A percentile compares a stretch with the other conserved stretches of the same genome.
Evolutionary conservation across 768 basidiomycete species (phyloP).

Genomic region (Boletus sp.): DNA sequence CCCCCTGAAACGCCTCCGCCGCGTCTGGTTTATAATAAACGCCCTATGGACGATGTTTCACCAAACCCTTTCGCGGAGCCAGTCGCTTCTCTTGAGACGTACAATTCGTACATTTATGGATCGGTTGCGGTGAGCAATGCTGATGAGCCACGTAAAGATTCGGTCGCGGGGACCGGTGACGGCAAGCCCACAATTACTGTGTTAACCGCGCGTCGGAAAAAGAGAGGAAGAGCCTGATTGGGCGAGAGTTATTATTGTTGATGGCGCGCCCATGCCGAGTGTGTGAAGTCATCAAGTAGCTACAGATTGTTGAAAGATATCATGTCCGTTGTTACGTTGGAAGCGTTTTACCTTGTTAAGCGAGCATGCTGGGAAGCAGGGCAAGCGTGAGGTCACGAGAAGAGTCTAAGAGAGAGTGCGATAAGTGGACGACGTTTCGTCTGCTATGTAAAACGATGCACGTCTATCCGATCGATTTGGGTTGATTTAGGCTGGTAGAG

Average conservation of each 20-base stretch:
- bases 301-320: constrained; percentile 2
- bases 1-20: constrained; percentile 54
- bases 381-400: constrained; percentile 1
- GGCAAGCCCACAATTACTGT: constrained; percentile 43
- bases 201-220: constrained; percentile 59
- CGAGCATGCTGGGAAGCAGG: background rate
- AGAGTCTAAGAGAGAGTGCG: background rate
- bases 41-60: constrained; percentile 44
- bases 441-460: background rate
- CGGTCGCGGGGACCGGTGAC: constrained; percentile 9
- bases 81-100: constrained; percentile 57
- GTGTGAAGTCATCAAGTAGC: constrained; percentile 1
- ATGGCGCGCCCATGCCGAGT: background rate
- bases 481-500: constrained; percentile 4
- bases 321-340: constrained; percentile 18
- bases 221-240: constrained; percentile 31
- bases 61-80: constrained; percentile 71
- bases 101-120: constrained; percentile 59
- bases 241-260: constrained; percentile 2
- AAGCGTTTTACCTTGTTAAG: background rate
- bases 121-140: constrained; percentile 50
- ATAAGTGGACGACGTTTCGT: background rate
- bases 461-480: background rate
- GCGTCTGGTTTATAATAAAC: constrained; percentile 20
- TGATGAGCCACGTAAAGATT: constrained; percentile 26